phyloP scores from a whole-genome alignment of 768 basidiomycete genomes.

The Bullera alba region DNA sequence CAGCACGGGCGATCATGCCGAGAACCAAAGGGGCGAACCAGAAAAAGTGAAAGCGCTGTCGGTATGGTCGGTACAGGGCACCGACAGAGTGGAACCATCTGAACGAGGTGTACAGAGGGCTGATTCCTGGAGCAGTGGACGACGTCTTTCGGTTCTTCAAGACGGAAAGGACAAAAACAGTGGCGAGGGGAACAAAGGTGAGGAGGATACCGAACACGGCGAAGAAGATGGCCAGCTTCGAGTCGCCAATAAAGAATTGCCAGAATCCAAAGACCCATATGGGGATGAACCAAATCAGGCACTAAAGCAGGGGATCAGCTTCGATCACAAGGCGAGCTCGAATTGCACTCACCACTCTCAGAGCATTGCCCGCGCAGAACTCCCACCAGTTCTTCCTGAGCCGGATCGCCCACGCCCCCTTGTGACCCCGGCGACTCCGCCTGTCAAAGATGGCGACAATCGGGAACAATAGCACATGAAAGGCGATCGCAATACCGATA shows the following conservation, averaged over 20 bases:
- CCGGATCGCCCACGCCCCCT: slow-evolving; percentile 29
- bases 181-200: slow-evolving; percentile 52
- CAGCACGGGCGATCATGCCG: slow-evolving; percentile 60
- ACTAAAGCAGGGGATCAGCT: no score
- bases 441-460: slow-evolving; percentile 47
- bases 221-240: slow-evolving; percentile 74
- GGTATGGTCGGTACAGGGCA: slow-evolving; percentile 55
- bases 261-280: slow-evolving; percentile 71
- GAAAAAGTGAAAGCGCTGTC: slow-evolving; percentile 58
- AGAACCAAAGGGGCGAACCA: slow-evolving; percentile 58
- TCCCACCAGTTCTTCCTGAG: slow-evolving; percentile 25
- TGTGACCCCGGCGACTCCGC: slow-evolving; percentile 25
- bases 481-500: slow-evolving; percentile 55
- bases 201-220: slow-evolving; percentile 63
- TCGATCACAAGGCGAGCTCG: background rate
- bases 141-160: slow-evolving; percentile 50
- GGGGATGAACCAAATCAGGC: slow-evolving; percentile 61
- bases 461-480: slow-evolving; percentile 55
- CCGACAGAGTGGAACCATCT: slow-evolving; percentile 46
- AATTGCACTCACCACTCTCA: slow-evolving; percentile 57
- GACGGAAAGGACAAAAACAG: slow-evolving; percentile 53
- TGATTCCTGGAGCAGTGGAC: slow-evolving; percentile 49
- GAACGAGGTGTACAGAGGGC: slow-evolving; percentile 55
- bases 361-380: slow-evolving; percentile 41
- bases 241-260: slow-evolving; percentile 84